These are phyloP conservation scores for Coccomyxa sp. DNA, from an alignment of 139 green algal genomes.

Conservation along the genomic window DNA sequence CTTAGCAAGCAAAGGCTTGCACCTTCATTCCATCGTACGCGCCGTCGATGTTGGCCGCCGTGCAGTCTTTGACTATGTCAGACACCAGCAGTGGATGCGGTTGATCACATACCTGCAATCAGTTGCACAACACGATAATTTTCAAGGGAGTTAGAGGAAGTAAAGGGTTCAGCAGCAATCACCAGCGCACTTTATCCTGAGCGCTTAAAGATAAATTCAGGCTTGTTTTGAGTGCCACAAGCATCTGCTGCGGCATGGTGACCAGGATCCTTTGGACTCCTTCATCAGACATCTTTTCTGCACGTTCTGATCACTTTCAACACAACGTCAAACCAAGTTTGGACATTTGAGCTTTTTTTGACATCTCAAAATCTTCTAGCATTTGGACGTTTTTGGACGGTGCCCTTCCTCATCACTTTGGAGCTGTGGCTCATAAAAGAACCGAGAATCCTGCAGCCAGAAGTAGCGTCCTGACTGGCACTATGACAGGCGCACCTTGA, in stretches of 20 bases:
- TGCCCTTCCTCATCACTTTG: neutral
- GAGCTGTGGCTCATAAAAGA: neutral
- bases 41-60: constrained; percentile 63
- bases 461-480: too few species aligned
- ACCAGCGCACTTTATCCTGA: neutral
- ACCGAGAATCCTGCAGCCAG: neutral
- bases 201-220: neutral
- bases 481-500: constrained; percentile 48
- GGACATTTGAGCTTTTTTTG: neutral
- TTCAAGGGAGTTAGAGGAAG: neutral
- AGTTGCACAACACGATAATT: neutral
- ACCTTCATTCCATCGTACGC: constrained; percentile 78
- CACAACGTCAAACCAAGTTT: too few species aligned
- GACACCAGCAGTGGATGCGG: constrained; percentile 87
- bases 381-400: neutral
- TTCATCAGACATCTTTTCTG: neutral
- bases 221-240: neutral
- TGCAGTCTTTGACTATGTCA: constrained; percentile 70
- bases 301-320: too few species aligned
- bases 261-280: neutral
- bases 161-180: neutral
- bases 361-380: neutral
- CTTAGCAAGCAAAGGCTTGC: neutral
- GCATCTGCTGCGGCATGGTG: neutral
- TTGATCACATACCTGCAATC: constrained; percentile 90